A percentile compares a stretch with the other conserved stretches of the same genome.
These are phyloP conservation scores for Dioscorea cayenensis DNA, from an alignment of 116 monocot genomes.

Conservation along the genomic window DNA sequence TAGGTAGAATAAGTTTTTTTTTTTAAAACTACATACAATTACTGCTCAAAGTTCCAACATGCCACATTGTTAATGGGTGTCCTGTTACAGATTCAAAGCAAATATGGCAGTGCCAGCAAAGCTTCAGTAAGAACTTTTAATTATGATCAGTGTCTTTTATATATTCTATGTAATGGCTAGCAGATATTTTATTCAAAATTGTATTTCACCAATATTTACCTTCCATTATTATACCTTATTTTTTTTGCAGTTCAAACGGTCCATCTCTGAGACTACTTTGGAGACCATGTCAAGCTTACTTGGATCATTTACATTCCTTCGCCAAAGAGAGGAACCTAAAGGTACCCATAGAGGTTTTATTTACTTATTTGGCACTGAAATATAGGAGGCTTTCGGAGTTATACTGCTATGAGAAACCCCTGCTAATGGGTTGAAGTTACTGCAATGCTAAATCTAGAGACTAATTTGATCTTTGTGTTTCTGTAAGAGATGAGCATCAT, in stretches of 20 bases:
- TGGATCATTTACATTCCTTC: slow-evolving; percentile 71
- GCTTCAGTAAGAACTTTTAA: slow-evolving; percentile 41
- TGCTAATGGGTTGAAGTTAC: not conserved
- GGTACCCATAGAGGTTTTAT: slow-evolving; percentile 27
- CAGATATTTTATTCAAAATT: too few relatives aligned
- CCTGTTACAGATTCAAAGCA: slow-evolving; percentile 77
- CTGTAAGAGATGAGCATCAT: too few relatives aligned
- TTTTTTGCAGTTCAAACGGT: slow-evolving; percentile 54
- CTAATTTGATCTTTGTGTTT: too few relatives aligned
- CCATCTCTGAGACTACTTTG: slow-evolving; percentile 74
- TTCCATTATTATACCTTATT: not conserved
- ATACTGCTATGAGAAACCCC: not conserved
- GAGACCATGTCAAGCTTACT: slow-evolving; percentile 79
- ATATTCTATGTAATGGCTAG: not conserved
- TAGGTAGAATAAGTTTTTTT: not conserved
- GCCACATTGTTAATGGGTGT: not conserved
- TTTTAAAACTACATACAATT: too few relatives aligned
- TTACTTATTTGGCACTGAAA: not conserved
- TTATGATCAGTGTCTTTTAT: not conserved
- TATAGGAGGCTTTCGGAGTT: not conserved
- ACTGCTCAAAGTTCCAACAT: too few relatives aligned
- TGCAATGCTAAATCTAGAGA: too few relatives aligned
- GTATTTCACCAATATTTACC: too few relatives aligned
- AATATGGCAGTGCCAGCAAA: slow-evolving; percentile 71
- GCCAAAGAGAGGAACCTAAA: slow-evolving; percentile 58